Percentiles rank a stretch among this genome's conserved stretches.
Conservation (phyloP, 257 asterid species). For the Forsythia viridissima region DNA sequence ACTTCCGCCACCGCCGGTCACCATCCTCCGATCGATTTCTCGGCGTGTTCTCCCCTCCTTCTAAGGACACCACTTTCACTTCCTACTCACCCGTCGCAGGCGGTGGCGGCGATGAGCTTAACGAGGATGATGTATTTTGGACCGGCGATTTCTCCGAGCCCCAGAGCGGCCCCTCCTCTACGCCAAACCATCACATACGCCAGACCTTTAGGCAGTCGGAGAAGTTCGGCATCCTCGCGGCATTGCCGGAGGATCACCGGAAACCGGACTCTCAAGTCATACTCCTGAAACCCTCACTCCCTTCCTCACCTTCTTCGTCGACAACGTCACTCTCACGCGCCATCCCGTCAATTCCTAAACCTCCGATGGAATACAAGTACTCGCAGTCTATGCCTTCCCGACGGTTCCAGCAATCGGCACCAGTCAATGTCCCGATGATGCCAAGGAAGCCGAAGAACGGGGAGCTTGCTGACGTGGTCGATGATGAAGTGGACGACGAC, state of each 20-base stretch:
- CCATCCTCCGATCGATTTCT: conserved; percentile 69
- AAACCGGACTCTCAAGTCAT: conserved; percentile 35
- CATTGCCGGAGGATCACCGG: conserved; percentile 46
- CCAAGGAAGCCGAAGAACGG: conserved; percentile 45
- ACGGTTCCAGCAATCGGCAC: conserved; percentile 72
- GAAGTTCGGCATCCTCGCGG: conserved; percentile 74
- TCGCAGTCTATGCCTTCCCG: conserved; percentile 61
- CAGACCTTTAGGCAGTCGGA: conserved; percentile 39
- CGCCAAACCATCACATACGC: conserved; percentile 23
- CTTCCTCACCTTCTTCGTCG: conserved; percentile 37
- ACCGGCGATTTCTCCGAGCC: conserved; percentile 43
- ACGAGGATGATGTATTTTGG: conserved; percentile 76
- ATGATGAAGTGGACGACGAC: conserved; percentile 53
- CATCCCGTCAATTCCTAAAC: conserved; percentile 58
- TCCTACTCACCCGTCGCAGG: conserved; percentile 18
- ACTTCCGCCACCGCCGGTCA: conserved; percentile 57
- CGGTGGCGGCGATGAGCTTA: conserved; percentile 57
- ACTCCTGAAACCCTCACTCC: conserved; percentile 44
- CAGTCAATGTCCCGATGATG: conserved; percentile 69
- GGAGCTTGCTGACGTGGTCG: conserved; percentile 32
- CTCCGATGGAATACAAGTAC: conserved; percentile 40
- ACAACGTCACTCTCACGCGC: conserved; percentile 44
- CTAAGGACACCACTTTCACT: conserved; percentile 18
- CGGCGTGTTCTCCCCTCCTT: conserved; percentile 66
- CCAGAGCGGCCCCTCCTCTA: conserved; percentile 7